Evolutionary conservation across 805 yeast genomes (phyloP), one percentile per base, ranked within the genome.

Genomic region (Wickerhamiella azymoides): DNA sequence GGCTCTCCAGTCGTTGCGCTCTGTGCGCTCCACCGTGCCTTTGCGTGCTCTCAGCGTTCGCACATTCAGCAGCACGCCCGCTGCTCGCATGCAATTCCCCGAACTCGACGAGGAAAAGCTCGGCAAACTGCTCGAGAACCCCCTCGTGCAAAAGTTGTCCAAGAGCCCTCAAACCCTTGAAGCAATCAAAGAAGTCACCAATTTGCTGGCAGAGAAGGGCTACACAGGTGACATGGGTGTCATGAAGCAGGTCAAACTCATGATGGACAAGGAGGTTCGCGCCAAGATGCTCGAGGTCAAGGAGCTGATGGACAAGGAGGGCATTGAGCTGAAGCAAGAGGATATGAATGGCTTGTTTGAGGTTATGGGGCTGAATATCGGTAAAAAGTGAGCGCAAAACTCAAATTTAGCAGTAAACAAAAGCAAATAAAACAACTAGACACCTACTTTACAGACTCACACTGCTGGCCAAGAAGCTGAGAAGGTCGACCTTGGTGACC

Each of bases 401-500:
- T n/a, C n/a, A n/a, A n/a, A n/a, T n/a, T n/a, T n/a, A n/a, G n/a
- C n/a, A n/a, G n/a, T n/a, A n/a, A n/a, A n/a, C n/a, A n/a, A 32
- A 9, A 43, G 27, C 10, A 19, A 21, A 19, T 14, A 11, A 6
- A 10, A 9, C 16, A 18, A 36, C 39, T 36, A n/a, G n/a, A n/a
- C n/a, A n/a, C n/a, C n/a, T n/a, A n/a, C n/a, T n/a, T n/a, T n/a
- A n/a, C n/a, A n/a, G n/a, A n/a, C n/a, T 14, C 13, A 33, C 19
- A 3, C 13, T 5, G 52, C 57, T 60, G 28, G 64, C 59, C 45
- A 64, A 50, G 48, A 55, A 63, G 16, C 80, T 73, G 56, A 84
- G 69, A 61, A 84, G 70, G 63, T 84, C 94, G 58, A 84, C 89
- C 70, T 84, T 84, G 49, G 94, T 84, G 48, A 83, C 94, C 49